Base-by-base conservation (phyloP, 2,329 filamentous ascomycete genomes). In the Dothistroma pini region DNA sequence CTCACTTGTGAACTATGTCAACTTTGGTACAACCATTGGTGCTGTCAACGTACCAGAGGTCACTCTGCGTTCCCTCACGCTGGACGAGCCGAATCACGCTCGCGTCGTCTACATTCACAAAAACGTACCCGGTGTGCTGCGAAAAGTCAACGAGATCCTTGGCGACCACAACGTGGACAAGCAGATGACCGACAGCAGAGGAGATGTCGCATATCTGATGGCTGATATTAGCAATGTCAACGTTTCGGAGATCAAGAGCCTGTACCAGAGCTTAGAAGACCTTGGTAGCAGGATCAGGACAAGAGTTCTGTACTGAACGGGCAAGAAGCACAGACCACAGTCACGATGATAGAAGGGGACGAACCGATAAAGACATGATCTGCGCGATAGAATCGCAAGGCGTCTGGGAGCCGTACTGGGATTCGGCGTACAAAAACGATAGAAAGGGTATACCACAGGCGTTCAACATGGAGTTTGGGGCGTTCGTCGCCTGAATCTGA, bases 41-140 rank as follows among this genome's bases (percentile, higher is more conserved):
- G 91, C 93, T 63, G 95, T 97, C 75, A 99, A 99, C 79, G 83
- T 99, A 80, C 95, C 95, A n/a, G 95, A 97, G 77, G 90, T 96
- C 69, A 88, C 87, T 69, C 83, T 99, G 70, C 89, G 95, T 68
- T 92, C 89, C n/a, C 80, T 97, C 70, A 96, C 92, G 1, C 84
- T 91, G 66, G 93, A 96, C 61, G 92, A 97, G 78, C 86, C 89
- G 25, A 87, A 96, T 75, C 89, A 95, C 75, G 92, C 93, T 58
- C 89, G 95, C 74, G 89, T 97, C 66, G 93, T 97, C 72, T 99
- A 93, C 78, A 96, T 99, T 69, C 95, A 99, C 80, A 89, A 89
- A 77, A 99, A 99, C 78, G 86, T 97, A 22, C 95, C 95, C 53
- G 95, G 95, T 82, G 95, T 99, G 65, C 82, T 99, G 76, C 86